Conservation (phyloP, 2,329 filamentous ascomycete species). For the Chaetomiaceae sp. region DNA sequence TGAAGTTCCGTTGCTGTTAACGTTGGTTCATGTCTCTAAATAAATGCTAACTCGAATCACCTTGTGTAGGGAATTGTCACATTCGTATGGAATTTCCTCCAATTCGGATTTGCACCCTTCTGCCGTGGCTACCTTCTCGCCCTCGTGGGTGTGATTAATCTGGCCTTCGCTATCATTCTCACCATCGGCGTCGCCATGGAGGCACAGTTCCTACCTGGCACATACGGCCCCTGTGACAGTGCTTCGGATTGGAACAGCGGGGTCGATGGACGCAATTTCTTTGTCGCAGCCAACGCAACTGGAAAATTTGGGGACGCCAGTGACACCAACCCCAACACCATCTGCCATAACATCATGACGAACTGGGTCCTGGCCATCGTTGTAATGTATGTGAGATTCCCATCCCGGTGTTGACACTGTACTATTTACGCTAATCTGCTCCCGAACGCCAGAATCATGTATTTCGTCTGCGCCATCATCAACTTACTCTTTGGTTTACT, state of each 20-base stretch:
- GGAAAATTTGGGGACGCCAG: neutral
- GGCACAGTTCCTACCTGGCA: neutral
- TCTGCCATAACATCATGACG: neutral
- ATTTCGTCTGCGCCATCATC: neutral
- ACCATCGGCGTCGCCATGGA: neutral
- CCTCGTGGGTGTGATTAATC: neutral
- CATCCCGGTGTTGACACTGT: neutral
- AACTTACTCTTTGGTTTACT: neutral
- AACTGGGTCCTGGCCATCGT: conserved; percentile 3
- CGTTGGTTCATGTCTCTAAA: neutral
- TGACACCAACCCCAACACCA: neutral
- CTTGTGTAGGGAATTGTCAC: neutral
- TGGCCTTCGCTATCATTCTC: neutral
- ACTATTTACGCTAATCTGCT: neutral
- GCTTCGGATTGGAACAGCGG: conserved; percentile 2
- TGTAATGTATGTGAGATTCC: too few species aligned
- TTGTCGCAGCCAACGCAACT: neutral
- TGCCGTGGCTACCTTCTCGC: neutral
- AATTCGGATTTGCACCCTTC: neutral
- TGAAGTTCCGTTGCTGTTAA: too few species aligned
- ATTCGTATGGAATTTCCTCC: conserved; percentile 4
- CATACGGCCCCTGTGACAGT: neutral
- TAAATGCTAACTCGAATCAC: neutral
- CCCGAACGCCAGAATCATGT: neutral
- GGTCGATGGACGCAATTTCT: conserved; percentile 8